Evolutionary conservation across 352 stramenopile genomes (phyloP), one percentile per base, ranked within the genome.

Genomic region (Globisporangium cederbergense): DNA sequence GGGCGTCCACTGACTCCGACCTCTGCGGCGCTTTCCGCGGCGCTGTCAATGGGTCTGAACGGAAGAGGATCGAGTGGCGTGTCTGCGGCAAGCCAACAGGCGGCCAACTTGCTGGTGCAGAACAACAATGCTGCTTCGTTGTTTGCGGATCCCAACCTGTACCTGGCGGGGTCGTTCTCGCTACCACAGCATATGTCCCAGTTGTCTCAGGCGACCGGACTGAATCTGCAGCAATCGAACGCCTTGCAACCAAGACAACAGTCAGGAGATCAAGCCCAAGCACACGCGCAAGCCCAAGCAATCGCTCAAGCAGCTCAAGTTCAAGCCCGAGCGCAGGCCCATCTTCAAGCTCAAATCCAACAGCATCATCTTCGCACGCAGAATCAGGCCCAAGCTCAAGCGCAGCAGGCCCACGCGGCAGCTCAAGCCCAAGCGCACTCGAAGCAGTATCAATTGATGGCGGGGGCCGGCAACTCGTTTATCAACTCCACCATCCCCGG

Each of bases 361-460:
- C 52, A 52, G 55, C 58, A 71, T 38, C 57, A 70, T 13, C 43
- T 62, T 36, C 65, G 52, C 25, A 65, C 66, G 4, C 57, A 68
- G 13, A 64, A 66, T 4, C 51, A 68, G 16, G 68, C 64, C 2
- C 64, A 71, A 60, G 74, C 69, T 2, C 68, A 73, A 28, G 69
- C 67, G 0, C 58, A 70, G 0, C 50, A 68, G 20, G 68, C 64
- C 3, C 64, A 71, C 52, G 61, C 53, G 0, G 73, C 32, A 36
- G 32, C 30, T 30, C 74, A 86, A 43, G 74, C 69, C 1, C 72
- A 86, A 40, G 74, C 67, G 9, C 74, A 79, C 18, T 75, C 72
- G 25, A 91, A 93, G 68, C 79, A 88, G 55, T 91, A 86, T 55
- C 81, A 91, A 67, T 77, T 86, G 56, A 64, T 89, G 51, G 62